phyloP scores from a whole-genome alignment of 139 green algal genomes.

The Microglena sp. region DNA sequence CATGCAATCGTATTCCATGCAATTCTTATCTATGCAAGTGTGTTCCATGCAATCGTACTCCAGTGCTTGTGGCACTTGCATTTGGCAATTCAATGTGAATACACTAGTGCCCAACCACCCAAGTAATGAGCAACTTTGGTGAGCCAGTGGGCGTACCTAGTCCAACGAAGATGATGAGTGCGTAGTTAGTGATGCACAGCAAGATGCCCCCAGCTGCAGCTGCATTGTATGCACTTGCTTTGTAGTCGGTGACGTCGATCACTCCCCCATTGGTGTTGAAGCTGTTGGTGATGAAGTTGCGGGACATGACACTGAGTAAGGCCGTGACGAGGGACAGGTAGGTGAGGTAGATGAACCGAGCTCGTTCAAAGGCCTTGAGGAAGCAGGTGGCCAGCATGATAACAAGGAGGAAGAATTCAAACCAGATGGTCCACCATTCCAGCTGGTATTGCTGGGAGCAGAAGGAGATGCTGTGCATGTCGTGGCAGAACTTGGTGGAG shows the following conservation, averaged over 20 bases:
- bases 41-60: no score
- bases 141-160: no score
- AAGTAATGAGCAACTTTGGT: no score
- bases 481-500: slow-evolving; percentile 11
- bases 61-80: no score
- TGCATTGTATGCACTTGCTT: slow-evolving; percentile 11
- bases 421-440: slow-evolving; percentile 23
- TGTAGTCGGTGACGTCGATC: slow-evolving; percentile 9
- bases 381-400: slow-evolving; percentile 16
- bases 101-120: no score
- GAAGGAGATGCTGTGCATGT: not conserved
- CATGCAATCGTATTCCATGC: no score
- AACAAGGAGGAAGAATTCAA: slow-evolving; percentile 20
- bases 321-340: slow-evolving; percentile 16
- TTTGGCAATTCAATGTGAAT: no score
- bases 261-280: slow-evolving; percentile 5
- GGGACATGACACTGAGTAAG: slow-evolving; percentile 8
- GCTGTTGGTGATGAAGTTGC: slow-evolving; percentile 12
- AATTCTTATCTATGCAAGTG: no score
- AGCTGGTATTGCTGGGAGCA: slow-evolving; percentile 15
- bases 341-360: slow-evolving; percentile 20
- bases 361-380: slow-evolving; percentile 17
- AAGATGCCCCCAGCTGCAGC: slow-evolving; percentile 13
- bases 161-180: slow-evolving; percentile 13
- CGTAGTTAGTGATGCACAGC: slow-evolving; percentile 17